Conservation (phyloP, 164 flowering plant species). For the Berberis vulgaris region DNA sequence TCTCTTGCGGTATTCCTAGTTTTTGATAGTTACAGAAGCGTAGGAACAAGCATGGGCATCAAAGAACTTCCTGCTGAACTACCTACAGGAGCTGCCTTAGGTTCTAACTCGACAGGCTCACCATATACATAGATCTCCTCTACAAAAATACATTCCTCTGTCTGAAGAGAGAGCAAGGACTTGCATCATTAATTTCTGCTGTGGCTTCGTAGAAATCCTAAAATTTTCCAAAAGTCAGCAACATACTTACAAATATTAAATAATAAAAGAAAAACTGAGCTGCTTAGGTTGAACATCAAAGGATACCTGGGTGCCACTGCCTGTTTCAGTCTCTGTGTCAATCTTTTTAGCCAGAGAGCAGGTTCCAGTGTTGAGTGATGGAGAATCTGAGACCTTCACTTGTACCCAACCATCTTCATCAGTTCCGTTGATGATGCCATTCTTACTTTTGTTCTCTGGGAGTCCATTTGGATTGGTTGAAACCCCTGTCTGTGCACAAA, state of each 20-base stretch:
- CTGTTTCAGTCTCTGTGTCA: slow-evolving; percentile 9
- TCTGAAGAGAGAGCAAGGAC: slow-evolving; percentile 76
- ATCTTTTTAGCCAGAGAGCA: slow-evolving; percentile 12
- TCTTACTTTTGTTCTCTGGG: slow-evolving; percentile 14
- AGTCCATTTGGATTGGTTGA: slow-evolving; percentile 9
- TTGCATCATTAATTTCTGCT: slow-evolving; percentile 66
- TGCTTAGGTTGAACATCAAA: not conserved
- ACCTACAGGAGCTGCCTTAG: slow-evolving; percentile 12
- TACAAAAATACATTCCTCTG: slow-evolving; percentile 37
- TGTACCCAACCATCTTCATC: slow-evolving; percentile 87
- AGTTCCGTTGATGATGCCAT: slow-evolving; percentile 16
- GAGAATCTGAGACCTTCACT: slow-evolving; percentile 40
- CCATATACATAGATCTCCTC: slow-evolving; percentile 80
- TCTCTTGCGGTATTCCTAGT: slow-evolving; percentile 14
- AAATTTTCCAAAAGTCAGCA: slow-evolving; percentile 8
- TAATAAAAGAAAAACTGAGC: not conserved
- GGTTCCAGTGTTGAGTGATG: slow-evolving; percentile 11
- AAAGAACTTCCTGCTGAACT: slow-evolving; percentile 48
- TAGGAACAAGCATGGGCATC: slow-evolving; percentile 81
- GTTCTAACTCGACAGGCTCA: slow-evolving; percentile 52
- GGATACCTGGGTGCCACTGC: slow-evolving; percentile 30
- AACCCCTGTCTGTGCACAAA: slow-evolving; percentile 11
- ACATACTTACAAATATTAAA: not conserved
- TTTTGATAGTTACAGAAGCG: slow-evolving; percentile 62
- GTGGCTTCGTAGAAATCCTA: slow-evolving; percentile 90